Percentiles rank a stretch among this genome's conserved stretches.
These are phyloP conservation scores for Rhynchospora breviuscula DNA, from an alignment of 176 grass and related monocot species.

Conservation along the genomic window DNA sequence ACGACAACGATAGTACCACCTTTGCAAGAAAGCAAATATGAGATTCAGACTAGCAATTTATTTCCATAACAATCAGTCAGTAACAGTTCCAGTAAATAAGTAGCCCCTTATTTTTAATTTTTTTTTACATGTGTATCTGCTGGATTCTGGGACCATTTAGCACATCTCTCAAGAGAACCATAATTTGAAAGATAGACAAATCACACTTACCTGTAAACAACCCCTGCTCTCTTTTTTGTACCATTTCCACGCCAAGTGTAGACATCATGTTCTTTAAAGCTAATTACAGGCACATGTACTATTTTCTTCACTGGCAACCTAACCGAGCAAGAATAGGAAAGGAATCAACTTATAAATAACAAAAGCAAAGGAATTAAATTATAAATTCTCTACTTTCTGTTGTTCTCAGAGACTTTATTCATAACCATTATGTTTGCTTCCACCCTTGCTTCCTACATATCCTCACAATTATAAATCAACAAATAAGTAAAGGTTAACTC, in stretches of 20 bases:
- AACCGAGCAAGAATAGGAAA: neutral
- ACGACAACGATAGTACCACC: neutral
- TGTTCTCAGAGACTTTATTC: neutral
- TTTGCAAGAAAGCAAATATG: neutral
- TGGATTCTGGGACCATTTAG: neutral
- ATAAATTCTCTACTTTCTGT: neutral
- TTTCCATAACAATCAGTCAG: neutral
- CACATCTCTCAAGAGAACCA: neutral
- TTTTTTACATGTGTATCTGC: neutral
- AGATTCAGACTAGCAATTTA: neutral
- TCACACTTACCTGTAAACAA: neutral
- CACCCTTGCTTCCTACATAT: neutral
- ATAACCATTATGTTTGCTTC: neutral
- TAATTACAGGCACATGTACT: neutral
- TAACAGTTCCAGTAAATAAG: neutral
- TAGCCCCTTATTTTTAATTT: neutral
- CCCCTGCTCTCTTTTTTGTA: neutral
- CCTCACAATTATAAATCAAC: neutral
- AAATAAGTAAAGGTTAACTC: conserved; percentile 8
- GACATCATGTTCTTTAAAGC: neutral
- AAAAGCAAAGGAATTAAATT: no score
- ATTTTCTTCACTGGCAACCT: conserved; percentile 3
- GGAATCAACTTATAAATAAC: neutral
- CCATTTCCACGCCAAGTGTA: neutral
- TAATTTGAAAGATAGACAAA: neutral